Conservation (phyloP, 1,284 basidiomycete genomes). For the Laetiporus sulphureus region DNA sequence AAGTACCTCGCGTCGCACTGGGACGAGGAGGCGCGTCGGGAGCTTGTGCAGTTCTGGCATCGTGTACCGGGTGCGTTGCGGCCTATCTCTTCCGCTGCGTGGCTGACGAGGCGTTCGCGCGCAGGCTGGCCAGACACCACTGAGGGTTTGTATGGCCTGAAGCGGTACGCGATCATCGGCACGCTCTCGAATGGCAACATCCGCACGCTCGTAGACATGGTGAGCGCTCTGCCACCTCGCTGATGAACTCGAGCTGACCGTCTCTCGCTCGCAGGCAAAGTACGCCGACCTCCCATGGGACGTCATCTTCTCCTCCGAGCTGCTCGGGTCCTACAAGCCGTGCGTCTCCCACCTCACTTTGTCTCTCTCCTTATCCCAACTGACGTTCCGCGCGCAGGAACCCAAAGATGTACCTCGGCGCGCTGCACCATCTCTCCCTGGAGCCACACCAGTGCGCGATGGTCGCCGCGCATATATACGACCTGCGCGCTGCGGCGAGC, state of each 20-base stretch:
- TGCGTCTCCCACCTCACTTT: constrained; percentile 22
- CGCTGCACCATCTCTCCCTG: constrained; percentile 43
- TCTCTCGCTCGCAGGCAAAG: constrained; percentile 39
- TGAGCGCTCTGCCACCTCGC: constrained; percentile 15
- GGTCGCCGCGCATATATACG: constrained; percentile 58
- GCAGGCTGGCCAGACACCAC: constrained; percentile 53
- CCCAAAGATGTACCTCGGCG: constrained; percentile 43
- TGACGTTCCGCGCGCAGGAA: constrained; percentile 30
- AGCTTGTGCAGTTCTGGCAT: constrained; percentile 51
- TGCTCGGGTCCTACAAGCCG: constrained; percentile 60
- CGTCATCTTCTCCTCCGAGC: constrained; percentile 48
- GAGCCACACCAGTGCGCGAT: constrained; percentile 46
- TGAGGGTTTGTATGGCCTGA: constrained; percentile 42
- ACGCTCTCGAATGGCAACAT: constrained; percentile 61
- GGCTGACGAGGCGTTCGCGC: no score
- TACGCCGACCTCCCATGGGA: constrained; percentile 57
- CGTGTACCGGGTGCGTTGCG: constrained; percentile 36
- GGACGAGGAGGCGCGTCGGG: constrained; percentile 34
- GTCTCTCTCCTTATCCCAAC: background rate
- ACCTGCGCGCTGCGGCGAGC: constrained; percentile 45
- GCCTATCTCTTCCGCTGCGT: background rate
- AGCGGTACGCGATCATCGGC: constrained; percentile 43
- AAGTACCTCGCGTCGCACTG: constrained; percentile 34
- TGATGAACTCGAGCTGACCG: background rate
- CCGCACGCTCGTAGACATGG: constrained; percentile 54